phyloP scores from a whole-genome alignment of 306 rosid genomes.

The Vicia faba region DNA sequence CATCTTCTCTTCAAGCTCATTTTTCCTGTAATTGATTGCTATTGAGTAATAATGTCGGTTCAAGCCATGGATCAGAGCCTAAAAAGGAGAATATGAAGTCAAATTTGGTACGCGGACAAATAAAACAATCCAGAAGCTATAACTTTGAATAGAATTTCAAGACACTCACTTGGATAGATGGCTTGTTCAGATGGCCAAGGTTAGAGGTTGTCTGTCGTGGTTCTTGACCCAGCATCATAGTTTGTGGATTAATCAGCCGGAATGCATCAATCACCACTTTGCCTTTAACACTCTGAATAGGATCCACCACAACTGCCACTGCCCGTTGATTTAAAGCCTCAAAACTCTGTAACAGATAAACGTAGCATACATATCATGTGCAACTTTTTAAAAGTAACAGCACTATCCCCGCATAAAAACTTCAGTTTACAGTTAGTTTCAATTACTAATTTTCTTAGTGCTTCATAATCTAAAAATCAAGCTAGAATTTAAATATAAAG shows the following conservation, averaged over 20 bases:
- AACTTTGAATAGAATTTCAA: constrained; percentile 13
- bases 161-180: constrained; percentile 84
- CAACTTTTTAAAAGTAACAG: constrained; percentile 6
- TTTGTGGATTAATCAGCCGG: constrained; percentile 90
- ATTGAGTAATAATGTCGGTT: constrained; percentile 94
- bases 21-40: constrained; percentile 91
- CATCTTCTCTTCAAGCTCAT: constrained; percentile 96
- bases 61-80: constrained; percentile 96
- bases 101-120: constrained; percentile 9
- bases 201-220: constrained; percentile 95
- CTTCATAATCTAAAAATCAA: constrained; percentile 19
- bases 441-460: neutral
- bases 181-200: constrained; percentile 91
- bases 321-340: constrained; percentile 97
- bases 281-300: constrained; percentile 94
- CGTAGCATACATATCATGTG: constrained; percentile 6
- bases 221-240: constrained; percentile 97
- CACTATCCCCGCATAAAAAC: neutral
- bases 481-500: neutral
- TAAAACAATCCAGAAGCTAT: constrained; percentile 11
- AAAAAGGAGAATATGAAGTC: constrained; percentile 35
- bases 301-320: constrained; percentile 97
- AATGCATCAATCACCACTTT: constrained; percentile 97
- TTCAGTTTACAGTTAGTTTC: neutral
- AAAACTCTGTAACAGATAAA: constrained; percentile 65